These are phyloP conservation scores for Saksenaea oblongispora DNA, from an alignment of 371 early-diverging fungal species.

Conservation along the genomic window DNA sequence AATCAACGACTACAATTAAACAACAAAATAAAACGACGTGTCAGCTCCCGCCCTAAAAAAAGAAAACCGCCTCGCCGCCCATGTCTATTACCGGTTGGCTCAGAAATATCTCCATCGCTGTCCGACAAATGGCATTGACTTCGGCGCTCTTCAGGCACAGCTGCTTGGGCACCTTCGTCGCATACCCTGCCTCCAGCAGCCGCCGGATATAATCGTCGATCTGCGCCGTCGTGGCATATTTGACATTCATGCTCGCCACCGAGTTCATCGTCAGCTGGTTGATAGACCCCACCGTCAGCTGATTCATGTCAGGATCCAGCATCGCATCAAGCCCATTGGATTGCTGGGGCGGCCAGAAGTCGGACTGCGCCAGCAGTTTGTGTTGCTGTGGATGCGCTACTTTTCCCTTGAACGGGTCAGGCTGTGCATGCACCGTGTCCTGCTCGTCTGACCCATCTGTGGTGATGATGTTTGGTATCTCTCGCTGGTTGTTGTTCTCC, in stretches of 20 bases:
- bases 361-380: slow-evolving; percentile 38
- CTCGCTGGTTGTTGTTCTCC: slow-evolving; percentile 2
- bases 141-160: slow-evolving; percentile 82
- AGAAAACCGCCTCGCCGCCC: neutral
- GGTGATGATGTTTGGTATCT: slow-evolving; percentile 14
- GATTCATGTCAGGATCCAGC: slow-evolving; percentile 26
- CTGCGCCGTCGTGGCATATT: slow-evolving; percentile 49
- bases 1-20: slow-evolving; percentile 67
- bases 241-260: slow-evolving; percentile 29
- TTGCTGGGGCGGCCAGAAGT: slow-evolving; percentile 40
- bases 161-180: slow-evolving; percentile 71
- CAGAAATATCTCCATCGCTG: slow-evolving; percentile 90
- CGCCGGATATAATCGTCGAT: slow-evolving; percentile 88
- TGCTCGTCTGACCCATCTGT: slow-evolving; percentile 10
- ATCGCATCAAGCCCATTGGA: slow-evolving; percentile 8
- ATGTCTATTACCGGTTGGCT: slow-evolving; percentile 73
- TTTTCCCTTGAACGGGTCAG: slow-evolving; percentile 38
- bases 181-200: slow-evolving; percentile 78
- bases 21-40: neutral
- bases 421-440: slow-evolving; percentile 20
- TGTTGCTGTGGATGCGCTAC: slow-evolving; percentile 43
- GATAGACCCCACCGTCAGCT: slow-evolving; percentile 46
- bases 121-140: slow-evolving; percentile 86
- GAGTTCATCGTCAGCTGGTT: slow-evolving; percentile 52
- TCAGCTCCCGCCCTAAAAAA: neutral